Evolutionary conservation across 768 basidiomycete species (phyloP).

Genomic region (Amylocystis lapponica): DNA sequence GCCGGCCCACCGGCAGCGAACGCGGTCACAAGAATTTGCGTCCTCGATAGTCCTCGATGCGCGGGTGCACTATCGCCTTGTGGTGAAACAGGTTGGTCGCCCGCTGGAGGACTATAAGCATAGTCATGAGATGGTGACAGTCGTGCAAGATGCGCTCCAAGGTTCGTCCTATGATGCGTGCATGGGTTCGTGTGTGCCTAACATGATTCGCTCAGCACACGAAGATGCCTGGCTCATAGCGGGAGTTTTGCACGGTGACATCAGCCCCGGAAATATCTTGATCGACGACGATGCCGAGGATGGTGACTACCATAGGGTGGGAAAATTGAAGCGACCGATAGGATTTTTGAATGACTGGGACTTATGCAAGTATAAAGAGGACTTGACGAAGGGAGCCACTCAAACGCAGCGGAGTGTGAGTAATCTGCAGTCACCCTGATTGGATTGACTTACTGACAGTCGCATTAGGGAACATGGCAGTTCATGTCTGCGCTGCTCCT

Average conservation of each 20-base stretch:
- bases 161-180: background rate
- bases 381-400: background rate
- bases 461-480: conserved; percentile 18
- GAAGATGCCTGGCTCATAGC: background rate
- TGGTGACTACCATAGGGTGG: too few species aligned
- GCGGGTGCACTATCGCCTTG: conserved; percentile 6
- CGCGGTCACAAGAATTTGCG: background rate
- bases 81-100: conserved; percentile 1
- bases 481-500: conserved; percentile 12
- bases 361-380: background rate
- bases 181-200: background rate
- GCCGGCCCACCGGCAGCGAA: background rate
- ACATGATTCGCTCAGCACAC: conserved; percentile 2
- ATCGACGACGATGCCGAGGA: background rate
- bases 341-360: conserved; percentile 6
- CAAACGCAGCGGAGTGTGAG: too few species aligned
- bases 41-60: background rate
- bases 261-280: conserved; percentile 6
- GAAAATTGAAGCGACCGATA: too few species aligned
- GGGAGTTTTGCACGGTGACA: conserved; percentile 3
- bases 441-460: too few species aligned
- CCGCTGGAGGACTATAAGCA: conserved; percentile 1
- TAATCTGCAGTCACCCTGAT: too few species aligned
- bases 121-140: background rate
- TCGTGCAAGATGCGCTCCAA: background rate